Evolutionary conservation across 176 grass and related monocot species (phyloP).

Genomic region (Aegilops speltoides): DNA sequence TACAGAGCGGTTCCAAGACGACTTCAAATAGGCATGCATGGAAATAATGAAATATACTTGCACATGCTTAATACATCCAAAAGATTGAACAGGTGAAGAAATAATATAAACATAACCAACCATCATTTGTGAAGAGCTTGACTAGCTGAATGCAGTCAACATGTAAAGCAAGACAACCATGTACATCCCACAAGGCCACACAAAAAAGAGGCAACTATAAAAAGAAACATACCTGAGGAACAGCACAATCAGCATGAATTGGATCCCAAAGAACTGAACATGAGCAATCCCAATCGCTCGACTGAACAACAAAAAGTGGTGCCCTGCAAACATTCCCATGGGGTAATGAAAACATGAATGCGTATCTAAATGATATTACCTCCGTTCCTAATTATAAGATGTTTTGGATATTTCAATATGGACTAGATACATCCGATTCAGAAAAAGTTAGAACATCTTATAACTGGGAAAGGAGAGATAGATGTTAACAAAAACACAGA

Average conservation of each 20-base stretch:
- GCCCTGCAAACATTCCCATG: slow-evolving; percentile 42
- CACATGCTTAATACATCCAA: slow-evolving; percentile 12
- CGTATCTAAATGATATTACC: background rate
- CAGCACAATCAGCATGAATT: slow-evolving; percentile 78
- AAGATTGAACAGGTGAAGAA: background rate
- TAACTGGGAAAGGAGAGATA: background rate
- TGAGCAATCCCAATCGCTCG: slow-evolving; percentile 71
- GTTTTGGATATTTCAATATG: no score
- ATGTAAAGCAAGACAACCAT: background rate
- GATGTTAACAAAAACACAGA: background rate
- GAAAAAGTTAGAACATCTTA: no score
- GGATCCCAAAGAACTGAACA: slow-evolving; percentile 73
- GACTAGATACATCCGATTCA: no score
- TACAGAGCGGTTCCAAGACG: background rate
- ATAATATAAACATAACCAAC: slow-evolving; percentile 9
- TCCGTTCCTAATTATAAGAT: no score
- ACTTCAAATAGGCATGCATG: slow-evolving; percentile 1
- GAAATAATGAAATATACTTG: slow-evolving; percentile 14
- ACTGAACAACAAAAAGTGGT: slow-evolving; percentile 64
- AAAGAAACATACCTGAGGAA: slow-evolving; percentile 56
- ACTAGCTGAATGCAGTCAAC: background rate
- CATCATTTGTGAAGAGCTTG: slow-evolving; percentile 11
- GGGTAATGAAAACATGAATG: slow-evolving; percentile 8
- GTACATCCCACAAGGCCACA: slow-evolving; percentile 7
- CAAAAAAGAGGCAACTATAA: slow-evolving; percentile 4